These are phyloP conservation scores for Talaromyces nanjingensis DNA, from an alignment of 495 filamentous ascomycete species.

Conservation along the genomic window DNA sequence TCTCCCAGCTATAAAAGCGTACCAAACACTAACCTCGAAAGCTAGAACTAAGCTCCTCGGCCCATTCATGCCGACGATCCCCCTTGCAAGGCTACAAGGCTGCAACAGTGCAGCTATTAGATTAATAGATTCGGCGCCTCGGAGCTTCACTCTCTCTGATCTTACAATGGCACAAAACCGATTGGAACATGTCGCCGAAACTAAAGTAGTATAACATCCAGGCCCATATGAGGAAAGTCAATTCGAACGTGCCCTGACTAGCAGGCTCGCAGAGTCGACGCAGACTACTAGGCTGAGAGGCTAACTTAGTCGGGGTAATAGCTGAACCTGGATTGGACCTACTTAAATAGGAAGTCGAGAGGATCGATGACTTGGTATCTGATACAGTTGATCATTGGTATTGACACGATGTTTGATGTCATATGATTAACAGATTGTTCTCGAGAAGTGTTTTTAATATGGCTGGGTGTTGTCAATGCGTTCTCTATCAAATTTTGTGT, in stretches of 20 bases:
- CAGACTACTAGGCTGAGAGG: too few relatives aligned
- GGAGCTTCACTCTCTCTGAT: neutral
- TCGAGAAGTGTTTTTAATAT: too few relatives aligned
- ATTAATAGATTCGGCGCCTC: neutral
- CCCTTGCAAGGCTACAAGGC: neutral
- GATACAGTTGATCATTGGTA: neutral
- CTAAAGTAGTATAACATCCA: neutral
- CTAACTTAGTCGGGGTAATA: neutral
- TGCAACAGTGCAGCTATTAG: neutral
- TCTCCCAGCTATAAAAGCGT: neutral
- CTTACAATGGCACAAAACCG: neutral
- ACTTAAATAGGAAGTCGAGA: neutral
- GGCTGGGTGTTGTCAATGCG: too few relatives aligned
- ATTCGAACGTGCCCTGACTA: neutral
- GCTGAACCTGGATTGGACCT: neutral
- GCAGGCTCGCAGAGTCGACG: too few relatives aligned
- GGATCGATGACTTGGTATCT: too few relatives aligned
- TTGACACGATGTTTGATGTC: neutral
- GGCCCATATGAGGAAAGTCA: neutral
- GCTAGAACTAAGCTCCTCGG: neutral
- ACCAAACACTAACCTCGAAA: neutral
- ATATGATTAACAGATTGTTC: too few relatives aligned
- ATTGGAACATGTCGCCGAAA: neutral
- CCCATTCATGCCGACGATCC: neutral
- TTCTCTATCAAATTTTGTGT: too few relatives aligned